Percentiles rank a stretch among this genome's conserved stretches.
Evolutionary conservation across 1,284 basidiomycete genomes (phyloP).

Genomic region (Cryptococcus sp.): DNA sequence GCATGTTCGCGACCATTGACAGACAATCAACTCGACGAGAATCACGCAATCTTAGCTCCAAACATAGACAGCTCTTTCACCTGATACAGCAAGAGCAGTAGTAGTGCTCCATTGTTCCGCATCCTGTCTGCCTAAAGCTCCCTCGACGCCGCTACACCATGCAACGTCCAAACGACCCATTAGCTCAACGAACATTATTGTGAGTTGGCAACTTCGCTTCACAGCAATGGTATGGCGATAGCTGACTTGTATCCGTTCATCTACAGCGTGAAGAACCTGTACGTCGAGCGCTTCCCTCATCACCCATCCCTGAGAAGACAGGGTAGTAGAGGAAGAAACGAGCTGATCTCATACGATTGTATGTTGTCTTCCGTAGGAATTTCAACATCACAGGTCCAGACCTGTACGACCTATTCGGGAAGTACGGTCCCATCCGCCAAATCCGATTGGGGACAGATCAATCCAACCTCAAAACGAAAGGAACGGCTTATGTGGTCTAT

Average conservation of each 20-base stretch:
- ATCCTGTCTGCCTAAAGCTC: no score
- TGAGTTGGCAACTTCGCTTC: constrained; percentile 25
- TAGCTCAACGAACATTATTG: constrained; percentile 50
- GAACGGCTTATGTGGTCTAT: constrained; percentile 85
- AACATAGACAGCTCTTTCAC: not conserved
- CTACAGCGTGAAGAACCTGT: constrained; percentile 52
- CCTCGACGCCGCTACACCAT: constrained; percentile 10
- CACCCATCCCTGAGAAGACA: no score
- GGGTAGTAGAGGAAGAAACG: no score
- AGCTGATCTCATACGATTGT: no score
- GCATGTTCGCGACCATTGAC: no score
- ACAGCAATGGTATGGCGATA: not conserved
- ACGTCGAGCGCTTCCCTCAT: constrained; percentile 19
- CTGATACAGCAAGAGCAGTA: not conserved
- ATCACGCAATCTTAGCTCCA: not conserved
- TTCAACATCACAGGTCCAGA: constrained; percentile 90
- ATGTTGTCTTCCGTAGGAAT: constrained; percentile 55
- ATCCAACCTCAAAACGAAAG: constrained; percentile 72
- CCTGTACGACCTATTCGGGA: constrained; percentile 94
- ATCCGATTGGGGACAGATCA: constrained; percentile 87
- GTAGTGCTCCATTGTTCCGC: no score
- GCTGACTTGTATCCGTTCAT: constrained; percentile 10
- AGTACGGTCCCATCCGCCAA: constrained; percentile 95
- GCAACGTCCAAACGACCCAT: constrained; percentile 38
- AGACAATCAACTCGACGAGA: not conserved